A percentile compares a stretch with the other conserved stretches of the same genome.
These are phyloP conservation scores for Pelargonium fulgidum DNA, from an alignment of 441 rosid species.

Conservation along the genomic window DNA sequence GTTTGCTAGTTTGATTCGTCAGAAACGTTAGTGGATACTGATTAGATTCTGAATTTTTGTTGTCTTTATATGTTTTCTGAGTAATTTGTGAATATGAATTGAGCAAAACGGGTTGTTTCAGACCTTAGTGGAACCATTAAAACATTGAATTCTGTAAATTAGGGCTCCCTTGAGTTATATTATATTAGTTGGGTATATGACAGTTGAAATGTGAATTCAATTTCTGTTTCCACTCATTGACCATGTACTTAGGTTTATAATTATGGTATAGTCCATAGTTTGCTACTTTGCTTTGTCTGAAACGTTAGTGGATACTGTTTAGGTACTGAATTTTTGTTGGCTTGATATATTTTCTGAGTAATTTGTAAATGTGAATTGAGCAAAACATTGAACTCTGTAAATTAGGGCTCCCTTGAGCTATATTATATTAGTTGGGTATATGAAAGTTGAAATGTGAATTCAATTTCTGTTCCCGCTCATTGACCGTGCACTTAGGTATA, in stretches of 20 bases:
- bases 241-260: neutral
- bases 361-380: neutral
- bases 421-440: neutral
- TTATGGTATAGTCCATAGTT: neutral
- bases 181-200: neutral
- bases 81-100: neutral
- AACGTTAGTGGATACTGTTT: neutral
- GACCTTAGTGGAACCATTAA: neutral
- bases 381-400: neutral
- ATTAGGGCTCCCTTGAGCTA: neutral
- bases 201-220: neutral
- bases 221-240: neutral
- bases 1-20: neutral
- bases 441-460: neutral
- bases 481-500: neutral
- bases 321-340: too few species aligned
- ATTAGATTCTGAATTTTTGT: too few species aligned
- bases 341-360: too few species aligned
- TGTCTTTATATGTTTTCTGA: too few species aligned
- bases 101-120: neutral
- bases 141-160: neutral
- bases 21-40: neutral
- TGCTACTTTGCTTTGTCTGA: neutral
- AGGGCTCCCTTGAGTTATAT: neutral
- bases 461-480: neutral